Base-by-base conservation (phyloP, 164 flowering plant species). In the Kalanchoe fedtschenkoi region DNA sequence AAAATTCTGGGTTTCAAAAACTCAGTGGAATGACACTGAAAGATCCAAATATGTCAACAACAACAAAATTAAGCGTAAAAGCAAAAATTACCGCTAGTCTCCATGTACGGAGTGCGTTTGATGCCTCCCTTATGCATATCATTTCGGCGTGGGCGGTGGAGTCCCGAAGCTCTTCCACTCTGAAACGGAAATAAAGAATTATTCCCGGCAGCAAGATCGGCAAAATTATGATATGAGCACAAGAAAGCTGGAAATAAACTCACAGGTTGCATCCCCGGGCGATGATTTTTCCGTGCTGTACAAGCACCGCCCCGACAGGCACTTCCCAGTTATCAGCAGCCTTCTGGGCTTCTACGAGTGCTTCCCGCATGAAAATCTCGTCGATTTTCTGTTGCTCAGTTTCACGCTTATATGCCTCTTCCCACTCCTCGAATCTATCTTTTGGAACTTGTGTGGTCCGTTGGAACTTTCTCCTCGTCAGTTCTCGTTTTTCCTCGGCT, bases 291-390 rank as follows among this genome's bases (percentile, higher is more conserved):
- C 97, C 98, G 71, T 78, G 63, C 32, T 81, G 89, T 62, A 90
- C 98, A 53, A 93, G 78, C 6, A 93, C 95, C 51, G 95, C 96
- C 42, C 97, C 98, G 69, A 93, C 95, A n/a, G 97, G 98, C 34
- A 93, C 98, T 69, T 93, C 97, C 98, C 96, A 93, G 35, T 71
- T 65, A 72, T 90, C 89, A 69, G 91, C 98, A 72, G 96, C 98
- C 71, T 84, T 90, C 69, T 77, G 80, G 51, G 97, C 96, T 80
- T 93, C 97, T 61, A 79, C 30, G 24, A 90, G 69, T 53, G 98
- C 97, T 83, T 90, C 97, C 75, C 81, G 81, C 97, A 93, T 93
- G 63, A 88, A 93, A 75, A 83, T 77, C 73, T 90, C 95, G 75
- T 93, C 98, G 46, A 70, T 65, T 73, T 74, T 82, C 42, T 76